Conservation (phyloP, 1,139 yeast species). For the Eremothecium sinecaudum region DNA sequence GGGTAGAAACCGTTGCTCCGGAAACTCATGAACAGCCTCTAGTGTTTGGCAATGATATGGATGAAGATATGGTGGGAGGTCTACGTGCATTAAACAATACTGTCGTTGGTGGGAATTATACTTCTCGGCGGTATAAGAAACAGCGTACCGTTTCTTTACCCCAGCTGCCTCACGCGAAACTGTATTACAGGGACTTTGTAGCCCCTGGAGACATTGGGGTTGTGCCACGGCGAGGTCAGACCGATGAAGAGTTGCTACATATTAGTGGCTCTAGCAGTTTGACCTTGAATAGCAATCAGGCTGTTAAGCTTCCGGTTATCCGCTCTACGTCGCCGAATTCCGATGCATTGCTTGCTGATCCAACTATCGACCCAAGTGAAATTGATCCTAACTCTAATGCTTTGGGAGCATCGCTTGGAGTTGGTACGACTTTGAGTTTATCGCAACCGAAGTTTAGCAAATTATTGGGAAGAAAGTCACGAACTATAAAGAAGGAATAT, state of each 20-base stretch:
- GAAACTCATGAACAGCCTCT: slow-evolving; percentile 9
- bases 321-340: slow-evolving; percentile 17
- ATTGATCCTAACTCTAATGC: neutral
- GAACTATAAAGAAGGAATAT: slow-evolving; percentile 6
- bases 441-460: slow-evolving; percentile 2
- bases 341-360: neutral
- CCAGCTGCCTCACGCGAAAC: slow-evolving; percentile 44
- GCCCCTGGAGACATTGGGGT: slow-evolving; percentile 10
- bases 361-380: neutral
- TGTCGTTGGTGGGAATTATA: slow-evolving; percentile 6
- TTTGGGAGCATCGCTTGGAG: neutral
- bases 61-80: slow-evolving; percentile 6
- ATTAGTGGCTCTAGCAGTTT: slow-evolving; percentile 27
- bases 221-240: slow-evolving; percentile 18
- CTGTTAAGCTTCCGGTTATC: slow-evolving; percentile 19
- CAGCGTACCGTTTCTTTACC: slow-evolving; percentile 65
- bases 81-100: neutral
- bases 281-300: slow-evolving; percentile 26
- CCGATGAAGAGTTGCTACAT: slow-evolving; percentile 26
- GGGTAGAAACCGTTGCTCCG: slow-evolving; percentile 9
- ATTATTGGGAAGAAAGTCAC: neutral
- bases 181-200: slow-evolving; percentile 13
- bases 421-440: neutral
- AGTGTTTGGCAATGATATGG: slow-evolving; percentile 9
- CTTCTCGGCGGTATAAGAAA: slow-evolving; percentile 32